Evolutionary conservation across 768 basidiomycete species (phyloP).

Genomic region (Neoboletus brunneissimus): DNA sequence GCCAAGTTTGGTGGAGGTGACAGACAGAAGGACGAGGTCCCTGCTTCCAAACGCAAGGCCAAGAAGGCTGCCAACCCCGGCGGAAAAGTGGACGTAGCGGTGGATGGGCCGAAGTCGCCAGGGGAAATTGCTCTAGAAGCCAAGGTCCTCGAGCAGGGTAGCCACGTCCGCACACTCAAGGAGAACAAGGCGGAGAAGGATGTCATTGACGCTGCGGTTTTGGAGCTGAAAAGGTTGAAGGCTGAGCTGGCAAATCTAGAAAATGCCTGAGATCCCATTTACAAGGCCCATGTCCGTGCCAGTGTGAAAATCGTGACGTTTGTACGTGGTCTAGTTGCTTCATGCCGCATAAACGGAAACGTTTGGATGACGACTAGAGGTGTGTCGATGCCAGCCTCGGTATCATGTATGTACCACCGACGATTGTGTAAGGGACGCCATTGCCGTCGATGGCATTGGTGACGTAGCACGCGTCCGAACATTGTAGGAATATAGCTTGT

Average conservation of each 20-base stretch:
- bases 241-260: slow-evolving; percentile 39
- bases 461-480: too few species aligned
- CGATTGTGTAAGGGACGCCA: neutral
- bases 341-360: neutral
- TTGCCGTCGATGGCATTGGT: neutral
- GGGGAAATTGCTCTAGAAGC: slow-evolving; percentile 72
- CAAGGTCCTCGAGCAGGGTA: slow-evolving; percentile 74
- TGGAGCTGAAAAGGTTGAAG: slow-evolving; percentile 65
- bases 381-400: neutral
- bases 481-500: too few species aligned
- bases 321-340: neutral
- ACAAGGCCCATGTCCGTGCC: neutral
- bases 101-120: slow-evolving; percentile 60
- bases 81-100: slow-evolving; percentile 43
- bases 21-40: slow-evolving; percentile 40
- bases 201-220: slow-evolving; percentile 45
- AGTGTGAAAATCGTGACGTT: neutral
- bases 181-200: slow-evolving; percentile 46
- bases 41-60: slow-evolving; percentile 48
- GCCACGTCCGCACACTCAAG: slow-evolving; percentile 70
- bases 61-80: slow-evolving; percentile 51
- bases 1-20: slow-evolving; percentile 70
- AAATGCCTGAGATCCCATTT: slow-evolving; percentile 9
- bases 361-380: neutral
- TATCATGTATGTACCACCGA: neutral